Conservation (phyloP, 2,329 filamentous ascomycete species). For the Sphaerulina vaccinii region DNA sequence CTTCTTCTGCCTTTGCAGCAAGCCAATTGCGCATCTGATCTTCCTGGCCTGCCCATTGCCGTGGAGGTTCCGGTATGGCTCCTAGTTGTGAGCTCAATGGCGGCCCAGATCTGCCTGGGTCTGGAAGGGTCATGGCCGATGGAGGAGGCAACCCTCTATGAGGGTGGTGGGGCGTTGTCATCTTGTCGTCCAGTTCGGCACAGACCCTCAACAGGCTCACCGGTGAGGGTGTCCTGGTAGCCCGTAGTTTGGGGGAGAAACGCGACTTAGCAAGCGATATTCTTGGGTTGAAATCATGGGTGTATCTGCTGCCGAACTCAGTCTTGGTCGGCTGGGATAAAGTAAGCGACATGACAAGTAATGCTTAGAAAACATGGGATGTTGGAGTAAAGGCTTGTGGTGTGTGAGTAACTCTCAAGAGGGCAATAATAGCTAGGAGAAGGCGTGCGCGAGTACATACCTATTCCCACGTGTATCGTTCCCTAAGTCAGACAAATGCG, state of each 20-base stretch:
- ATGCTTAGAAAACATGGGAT: conserved; percentile 25
- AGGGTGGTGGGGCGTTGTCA: conserved; percentile 54
- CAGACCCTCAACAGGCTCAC: conserved; percentile 44
- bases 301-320: conserved; percentile 49
- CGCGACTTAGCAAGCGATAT: conserved; percentile 40
- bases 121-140: conserved; percentile 53
- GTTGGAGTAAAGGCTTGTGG: neutral
- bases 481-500: conserved; percentile 18
- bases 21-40: conserved; percentile 55
- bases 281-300: conserved; percentile 50
- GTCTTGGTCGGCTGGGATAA: conserved; percentile 49
- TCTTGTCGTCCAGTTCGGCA: conserved; percentile 39
- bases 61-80: conserved; percentile 45
- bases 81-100: conserved; percentile 39
- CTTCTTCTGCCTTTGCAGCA: conserved; percentile 52
- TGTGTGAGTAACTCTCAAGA: neutral
- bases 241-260: conserved; percentile 42
- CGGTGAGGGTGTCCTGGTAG: conserved; percentile 36
- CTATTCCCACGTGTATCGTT: conserved; percentile 11
- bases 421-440: neutral
- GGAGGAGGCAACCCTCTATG: conserved; percentile 56
- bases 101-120: conserved; percentile 43
- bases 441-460: conserved; percentile 6
- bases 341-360: conserved; percentile 50
- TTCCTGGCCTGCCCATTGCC: conserved; percentile 51